Conservation (phyloP, 2,329 filamentous ascomycete species). For the Talaromyces amestolkiae region DNA sequence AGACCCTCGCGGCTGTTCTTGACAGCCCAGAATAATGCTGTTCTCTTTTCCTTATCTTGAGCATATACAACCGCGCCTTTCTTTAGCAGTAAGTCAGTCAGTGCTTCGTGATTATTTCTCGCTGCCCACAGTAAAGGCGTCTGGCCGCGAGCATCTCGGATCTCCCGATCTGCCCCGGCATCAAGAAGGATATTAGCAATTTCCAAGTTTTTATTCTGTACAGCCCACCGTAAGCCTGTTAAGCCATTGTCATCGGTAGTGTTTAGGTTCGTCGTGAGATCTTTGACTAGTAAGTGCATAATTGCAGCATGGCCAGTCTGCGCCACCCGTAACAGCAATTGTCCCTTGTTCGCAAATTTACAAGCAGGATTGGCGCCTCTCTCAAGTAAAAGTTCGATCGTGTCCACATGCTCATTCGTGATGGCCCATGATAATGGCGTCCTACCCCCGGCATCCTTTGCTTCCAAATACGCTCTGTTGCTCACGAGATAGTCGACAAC, state of each 20-base stretch:
- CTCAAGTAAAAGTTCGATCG: neutral
- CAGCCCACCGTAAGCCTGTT: constrained; percentile 14
- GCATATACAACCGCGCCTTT: neutral
- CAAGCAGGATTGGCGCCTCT: neutral
- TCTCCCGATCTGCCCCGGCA: neutral
- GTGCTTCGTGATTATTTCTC: neutral
- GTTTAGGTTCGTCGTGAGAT: neutral
- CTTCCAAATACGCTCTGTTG: neutral
- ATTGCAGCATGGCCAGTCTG: neutral
- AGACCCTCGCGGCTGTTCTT: neutral
- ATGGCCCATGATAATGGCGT: constrained; percentile 16
- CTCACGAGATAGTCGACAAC: constrained; percentile 11
- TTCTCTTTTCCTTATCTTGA: neutral
- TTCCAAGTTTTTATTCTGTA: neutral
- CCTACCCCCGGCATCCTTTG: constrained; percentile 6
- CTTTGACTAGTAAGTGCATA: neutral
- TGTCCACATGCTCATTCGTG: neutral
- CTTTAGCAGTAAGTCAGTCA: neutral
- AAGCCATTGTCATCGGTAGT: neutral
- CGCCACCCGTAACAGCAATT: neutral
- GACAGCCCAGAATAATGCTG: neutral
- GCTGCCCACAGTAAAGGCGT: neutral
- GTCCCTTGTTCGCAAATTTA: neutral
- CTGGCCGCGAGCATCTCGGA: neutral
- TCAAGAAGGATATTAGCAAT: constrained; percentile 11